Evolutionary conservation across 75 land plant species (phyloP).

Genomic region (Pinus taeda): DNA sequence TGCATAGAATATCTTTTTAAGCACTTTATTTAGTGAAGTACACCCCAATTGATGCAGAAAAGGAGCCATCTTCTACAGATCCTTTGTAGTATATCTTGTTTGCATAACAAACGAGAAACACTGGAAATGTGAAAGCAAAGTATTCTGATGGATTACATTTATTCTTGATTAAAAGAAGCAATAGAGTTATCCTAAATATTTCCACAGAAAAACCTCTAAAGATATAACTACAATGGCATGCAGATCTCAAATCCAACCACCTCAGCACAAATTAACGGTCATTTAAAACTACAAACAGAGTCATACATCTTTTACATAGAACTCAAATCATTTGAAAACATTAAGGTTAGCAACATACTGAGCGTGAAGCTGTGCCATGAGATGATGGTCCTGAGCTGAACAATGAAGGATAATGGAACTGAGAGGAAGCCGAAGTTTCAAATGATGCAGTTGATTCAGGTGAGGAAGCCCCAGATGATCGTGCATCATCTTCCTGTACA

Average conservation of each 20-base stretch:
- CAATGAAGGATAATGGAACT: slow-evolving; percentile 85
- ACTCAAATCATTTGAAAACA: background rate
- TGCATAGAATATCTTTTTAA: too few relatives aligned
- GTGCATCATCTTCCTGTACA: slow-evolving; percentile 78
- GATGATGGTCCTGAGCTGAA: slow-evolving; percentile 68
- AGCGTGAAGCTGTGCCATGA: slow-evolving; percentile 32
- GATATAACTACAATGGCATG: background rate
- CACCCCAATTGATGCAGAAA: too few relatives aligned
- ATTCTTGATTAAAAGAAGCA: background rate
- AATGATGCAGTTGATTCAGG: slow-evolving; percentile 92
- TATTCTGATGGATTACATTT: background rate
- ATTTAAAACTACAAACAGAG: background rate
- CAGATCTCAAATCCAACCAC: background rate
- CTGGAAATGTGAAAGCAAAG: background rate
- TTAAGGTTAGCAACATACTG: slow-evolving; percentile 32
- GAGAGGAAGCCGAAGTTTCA: slow-evolving; percentile 81
- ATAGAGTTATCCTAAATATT: background rate
- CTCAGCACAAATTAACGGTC: background rate
- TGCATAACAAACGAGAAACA: background rate
- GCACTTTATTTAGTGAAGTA: too few relatives aligned
- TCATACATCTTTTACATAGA: background rate
- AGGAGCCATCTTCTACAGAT: too few relatives aligned
- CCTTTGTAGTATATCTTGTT: background rate
- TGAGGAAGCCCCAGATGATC: slow-evolving; percentile 89
- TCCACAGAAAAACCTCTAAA: background rate